These are phyloP conservation scores for Pyrenochaeta sp. DNA, from an alignment of 2,329 filamentous ascomycete genomes.

Conservation along the genomic window DNA sequence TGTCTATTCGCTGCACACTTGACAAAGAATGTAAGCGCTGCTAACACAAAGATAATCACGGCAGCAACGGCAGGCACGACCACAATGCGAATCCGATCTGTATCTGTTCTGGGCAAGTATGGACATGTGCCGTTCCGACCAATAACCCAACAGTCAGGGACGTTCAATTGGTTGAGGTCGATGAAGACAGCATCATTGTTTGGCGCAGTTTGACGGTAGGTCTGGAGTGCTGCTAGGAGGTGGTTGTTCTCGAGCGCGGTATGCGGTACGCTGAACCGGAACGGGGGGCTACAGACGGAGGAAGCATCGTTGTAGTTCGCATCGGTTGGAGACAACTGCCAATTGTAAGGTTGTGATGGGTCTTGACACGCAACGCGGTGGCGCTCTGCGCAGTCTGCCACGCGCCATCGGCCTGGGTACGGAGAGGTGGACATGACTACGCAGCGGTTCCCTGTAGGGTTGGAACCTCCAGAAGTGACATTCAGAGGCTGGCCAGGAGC, in stretches of 20 bases:
- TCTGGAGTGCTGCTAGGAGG: constrained; percentile 51
- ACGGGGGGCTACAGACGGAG: constrained; percentile 58
- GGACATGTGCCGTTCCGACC: constrained; percentile 67
- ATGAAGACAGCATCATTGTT: constrained; percentile 58
- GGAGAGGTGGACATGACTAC: constrained; percentile 60
- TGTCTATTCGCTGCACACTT: constrained; percentile 71
- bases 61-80: constrained; percentile 69
- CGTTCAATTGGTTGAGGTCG: constrained; percentile 68
- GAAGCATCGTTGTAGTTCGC: constrained; percentile 56
- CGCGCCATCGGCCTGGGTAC: constrained; percentile 65
- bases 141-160: constrained; percentile 66
- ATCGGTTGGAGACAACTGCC: constrained; percentile 59
- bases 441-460: constrained; percentile 57
- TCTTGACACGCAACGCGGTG: constrained; percentile 67
- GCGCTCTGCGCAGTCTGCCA: constrained; percentile 62
- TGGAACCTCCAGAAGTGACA: constrained; percentile 37
- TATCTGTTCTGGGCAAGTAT: constrained; percentile 58
- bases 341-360: constrained; percentile 63
- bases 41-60: constrained; percentile 69
- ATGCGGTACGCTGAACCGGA: constrained; percentile 65
- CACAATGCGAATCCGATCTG: constrained; percentile 58
- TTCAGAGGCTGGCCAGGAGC: constrained; percentile 64
- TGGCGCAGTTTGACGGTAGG: constrained; percentile 2
- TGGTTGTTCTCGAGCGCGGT: constrained; percentile 71
- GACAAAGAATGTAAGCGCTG: constrained; percentile 67